A percentile compares a stretch with the other conserved stretches of the same genome.
Conservation (phyloP, 768 basidiomycete genomes). For the Mycena vulgaris region DNA sequence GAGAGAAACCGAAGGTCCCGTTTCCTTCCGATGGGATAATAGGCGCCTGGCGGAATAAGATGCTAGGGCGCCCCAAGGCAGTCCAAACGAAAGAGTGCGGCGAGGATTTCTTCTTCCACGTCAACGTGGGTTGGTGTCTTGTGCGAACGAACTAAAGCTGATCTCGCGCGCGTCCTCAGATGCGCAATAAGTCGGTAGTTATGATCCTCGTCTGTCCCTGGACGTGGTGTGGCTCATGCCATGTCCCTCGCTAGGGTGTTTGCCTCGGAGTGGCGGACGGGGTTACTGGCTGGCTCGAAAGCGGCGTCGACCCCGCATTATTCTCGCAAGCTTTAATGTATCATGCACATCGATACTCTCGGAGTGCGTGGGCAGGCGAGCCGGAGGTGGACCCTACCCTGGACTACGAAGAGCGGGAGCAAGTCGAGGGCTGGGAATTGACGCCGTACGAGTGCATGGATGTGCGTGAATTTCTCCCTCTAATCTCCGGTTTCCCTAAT, state of each 20-base stretch:
- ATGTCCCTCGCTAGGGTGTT: slow-evolving; percentile 55
- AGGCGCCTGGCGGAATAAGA: slow-evolving; percentile 36
- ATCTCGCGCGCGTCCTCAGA: slow-evolving; percentile 15
- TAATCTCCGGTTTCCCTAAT: neutral
- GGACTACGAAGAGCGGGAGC: slow-evolving; percentile 60
- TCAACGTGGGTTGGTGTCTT: slow-evolving; percentile 23
- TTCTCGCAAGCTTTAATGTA: slow-evolving; percentile 81
- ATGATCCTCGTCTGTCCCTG: neutral
- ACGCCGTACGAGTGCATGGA: slow-evolving; percentile 54
- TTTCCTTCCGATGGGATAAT: slow-evolving; percentile 36
- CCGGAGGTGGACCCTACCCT: slow-evolving; percentile 68
- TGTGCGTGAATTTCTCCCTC: slow-evolving; percentile 33
- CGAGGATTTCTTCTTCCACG: slow-evolving; percentile 37
- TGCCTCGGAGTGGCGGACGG: slow-evolving; percentile 78
- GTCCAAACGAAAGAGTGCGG: slow-evolving; percentile 30
- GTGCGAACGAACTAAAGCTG: slow-evolving; percentile 1
- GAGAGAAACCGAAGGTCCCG: slow-evolving; percentile 29
- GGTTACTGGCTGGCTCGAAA: slow-evolving; percentile 77
- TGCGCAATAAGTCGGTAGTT: slow-evolving; percentile 37
- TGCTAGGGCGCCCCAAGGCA: slow-evolving; percentile 31
- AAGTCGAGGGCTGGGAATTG: slow-evolving; percentile 65
- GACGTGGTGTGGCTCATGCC: neutral
- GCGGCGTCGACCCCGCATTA: slow-evolving; percentile 76
- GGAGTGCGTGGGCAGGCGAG: slow-evolving; percentile 70
- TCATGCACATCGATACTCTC: slow-evolving; percentile 65